phyloP scores from a whole-genome alignment of 768 basidiomycete genomes.

The Boletus eberwhitei region DNA sequence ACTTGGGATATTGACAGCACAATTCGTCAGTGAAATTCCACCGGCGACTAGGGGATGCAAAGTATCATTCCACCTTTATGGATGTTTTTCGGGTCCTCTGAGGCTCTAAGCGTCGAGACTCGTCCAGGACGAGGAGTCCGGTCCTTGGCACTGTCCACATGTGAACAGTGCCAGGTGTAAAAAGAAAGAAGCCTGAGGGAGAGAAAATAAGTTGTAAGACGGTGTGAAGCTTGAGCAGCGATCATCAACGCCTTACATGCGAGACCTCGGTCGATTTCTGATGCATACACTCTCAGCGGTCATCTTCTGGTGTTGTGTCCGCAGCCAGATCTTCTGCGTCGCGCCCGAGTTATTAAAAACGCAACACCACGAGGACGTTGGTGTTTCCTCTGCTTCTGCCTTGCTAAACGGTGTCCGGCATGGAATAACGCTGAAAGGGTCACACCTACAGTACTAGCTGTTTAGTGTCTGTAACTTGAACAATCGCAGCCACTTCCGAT shows the following conservation, averaged over 20 bases:
- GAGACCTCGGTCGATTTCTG: conserved; percentile 4
- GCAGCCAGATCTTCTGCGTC: conserved; percentile 9
- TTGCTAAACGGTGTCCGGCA: conserved; percentile 21
- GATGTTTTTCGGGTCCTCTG: no score
- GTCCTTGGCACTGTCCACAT: conserved; percentile 20
- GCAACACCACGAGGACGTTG: not conserved
- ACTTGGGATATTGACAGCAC: not conserved
- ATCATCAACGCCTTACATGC: conserved; percentile 2
- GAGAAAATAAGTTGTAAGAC: not conserved
- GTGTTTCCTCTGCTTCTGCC: not conserved
- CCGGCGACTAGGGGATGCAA: no score
- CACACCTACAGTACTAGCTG: conserved; percentile 1
- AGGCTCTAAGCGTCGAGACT: not conserved
- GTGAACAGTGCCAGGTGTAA: conserved; percentile 6
- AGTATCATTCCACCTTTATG: not conserved
- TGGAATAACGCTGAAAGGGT: conserved; percentile 16
- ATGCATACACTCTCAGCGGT: not conserved
- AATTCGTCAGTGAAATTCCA: no score
- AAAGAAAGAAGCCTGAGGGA: no score
- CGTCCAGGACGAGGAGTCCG: conserved; percentile 6
- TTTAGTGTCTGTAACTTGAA: conserved; percentile 9
- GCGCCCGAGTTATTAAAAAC: conserved; percentile 12
- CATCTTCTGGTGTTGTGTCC: conserved; percentile 1
- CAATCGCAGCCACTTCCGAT: conserved; percentile 8
- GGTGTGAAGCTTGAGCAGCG: no score